Conservation (phyloP, 1,139 yeast genomes). For the Candida buenavistaensis region DNA sequence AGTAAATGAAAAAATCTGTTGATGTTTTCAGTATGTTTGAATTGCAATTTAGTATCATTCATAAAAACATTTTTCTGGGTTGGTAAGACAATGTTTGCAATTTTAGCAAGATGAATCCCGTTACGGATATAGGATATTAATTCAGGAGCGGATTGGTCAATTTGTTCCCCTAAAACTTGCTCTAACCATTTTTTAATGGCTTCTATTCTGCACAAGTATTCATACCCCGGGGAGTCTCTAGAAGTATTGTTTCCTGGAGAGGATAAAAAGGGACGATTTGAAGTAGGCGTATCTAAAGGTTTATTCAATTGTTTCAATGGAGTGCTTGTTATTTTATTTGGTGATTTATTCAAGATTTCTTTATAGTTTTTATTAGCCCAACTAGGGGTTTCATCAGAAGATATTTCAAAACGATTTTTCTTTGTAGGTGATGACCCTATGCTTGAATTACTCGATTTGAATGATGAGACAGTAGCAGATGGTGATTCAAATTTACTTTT, state of each 20-base stretch:
- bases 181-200: slow-evolving; percentile 70
- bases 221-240: slow-evolving; percentile 52
- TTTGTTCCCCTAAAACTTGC: slow-evolving; percentile 45
- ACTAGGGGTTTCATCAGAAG: slow-evolving; percentile 20
- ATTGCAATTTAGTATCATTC: slow-evolving; percentile 61
- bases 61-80: slow-evolving; percentile 48
- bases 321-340: slow-evolving; percentile 10
- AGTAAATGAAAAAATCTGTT: slow-evolving; percentile 77
- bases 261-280: slow-evolving; percentile 21
- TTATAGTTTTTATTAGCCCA: slow-evolving; percentile 25
- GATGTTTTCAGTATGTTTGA: slow-evolving; percentile 91
- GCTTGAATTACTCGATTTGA: slow-evolving; percentile 28
- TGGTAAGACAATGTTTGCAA: slow-evolving; percentile 74
- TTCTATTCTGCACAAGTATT: slow-evolving; percentile 82
- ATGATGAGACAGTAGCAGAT: slow-evolving; percentile 46
- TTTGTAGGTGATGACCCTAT: slow-evolving; percentile 19
- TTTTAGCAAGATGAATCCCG: slow-evolving; percentile 82
- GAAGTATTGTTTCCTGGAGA: slow-evolving; percentile 33
- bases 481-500: slow-evolving; percentile 44
- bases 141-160: slow-evolving; percentile 54
- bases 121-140: slow-evolving; percentile 62
- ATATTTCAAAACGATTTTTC: slow-evolving; percentile 17
- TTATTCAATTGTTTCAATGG: slow-evolving; percentile 18
- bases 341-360: slow-evolving; percentile 19
- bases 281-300: slow-evolving; percentile 15